These are phyloP conservation scores for Myxozyma kluyveri DNA, from an alignment of 805 yeast genomes.

Conservation along the genomic window DNA sequence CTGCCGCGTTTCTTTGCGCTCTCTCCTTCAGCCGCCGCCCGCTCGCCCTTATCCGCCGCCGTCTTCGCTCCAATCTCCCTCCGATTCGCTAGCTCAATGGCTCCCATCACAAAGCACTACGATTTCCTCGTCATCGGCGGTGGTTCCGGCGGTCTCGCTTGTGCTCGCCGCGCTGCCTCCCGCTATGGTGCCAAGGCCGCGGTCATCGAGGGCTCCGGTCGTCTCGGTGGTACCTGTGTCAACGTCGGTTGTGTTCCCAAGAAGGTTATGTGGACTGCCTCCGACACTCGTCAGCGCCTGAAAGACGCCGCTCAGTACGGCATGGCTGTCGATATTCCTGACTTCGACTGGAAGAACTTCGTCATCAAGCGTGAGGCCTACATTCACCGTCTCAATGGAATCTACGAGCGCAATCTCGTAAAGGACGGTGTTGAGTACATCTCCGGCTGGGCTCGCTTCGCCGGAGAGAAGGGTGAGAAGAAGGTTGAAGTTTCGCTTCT, in stretches of 20 bases:
- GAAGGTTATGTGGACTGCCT: conserved; percentile 98
- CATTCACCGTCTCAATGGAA: conserved; percentile 81
- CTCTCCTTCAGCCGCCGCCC: neutral
- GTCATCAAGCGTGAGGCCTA: conserved; percentile 92
- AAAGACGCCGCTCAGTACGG: conserved; percentile 81
- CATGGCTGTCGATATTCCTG: conserved; percentile 55
- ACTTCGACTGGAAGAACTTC: conserved; percentile 78
- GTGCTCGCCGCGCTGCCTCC: conserved; percentile 89
- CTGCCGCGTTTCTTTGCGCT: too few species aligned
- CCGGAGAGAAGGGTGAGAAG: conserved; percentile 50
- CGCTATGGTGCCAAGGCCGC: conserved; percentile 85
- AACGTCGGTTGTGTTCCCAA: conserved; percentile 99
- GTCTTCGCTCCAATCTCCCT: neutral
- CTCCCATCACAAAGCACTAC: conserved; percentile 52
- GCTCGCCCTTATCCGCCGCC: conserved; percentile 1
- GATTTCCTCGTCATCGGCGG: conserved; percentile 97
- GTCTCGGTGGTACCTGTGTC: conserved; percentile 96
- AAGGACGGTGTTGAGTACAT: conserved; percentile 87
- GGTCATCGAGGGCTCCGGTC: conserved; percentile 69
- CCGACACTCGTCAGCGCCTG: conserved; percentile 77
- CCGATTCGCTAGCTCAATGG: conserved; percentile 11
- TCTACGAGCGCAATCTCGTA: conserved; percentile 79
- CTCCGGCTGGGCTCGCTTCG: conserved; percentile 82
- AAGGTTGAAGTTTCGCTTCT: conserved; percentile 68
- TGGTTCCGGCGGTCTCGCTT: conserved; percentile 99